Evolutionary conservation across 768 basidiomycete species (phyloP).

Genomic region (Scleroderma citrinum): DNA sequence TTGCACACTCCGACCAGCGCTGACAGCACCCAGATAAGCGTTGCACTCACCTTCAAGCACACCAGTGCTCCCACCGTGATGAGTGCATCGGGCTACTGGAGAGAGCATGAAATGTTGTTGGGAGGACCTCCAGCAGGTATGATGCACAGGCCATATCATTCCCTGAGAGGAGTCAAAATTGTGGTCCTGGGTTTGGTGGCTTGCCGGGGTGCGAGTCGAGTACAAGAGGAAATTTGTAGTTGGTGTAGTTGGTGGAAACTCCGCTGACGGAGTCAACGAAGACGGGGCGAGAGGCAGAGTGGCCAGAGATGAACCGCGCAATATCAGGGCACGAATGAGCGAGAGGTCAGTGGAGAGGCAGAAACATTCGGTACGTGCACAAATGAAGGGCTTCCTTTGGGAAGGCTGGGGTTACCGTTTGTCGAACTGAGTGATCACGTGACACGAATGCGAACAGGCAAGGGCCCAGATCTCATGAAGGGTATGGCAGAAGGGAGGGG

Average conservation of each 20-base stretch:
- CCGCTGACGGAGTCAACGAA: conserved; percentile 59
- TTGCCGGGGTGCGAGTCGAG: conserved; percentile 72
- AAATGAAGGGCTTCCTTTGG: conserved; percentile 72
- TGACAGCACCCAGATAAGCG: neutral
- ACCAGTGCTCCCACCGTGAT: conserved; percentile 13
- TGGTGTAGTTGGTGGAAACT: neutral
- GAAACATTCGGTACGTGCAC: conserved; percentile 65
- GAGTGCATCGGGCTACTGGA: conserved; percentile 47
- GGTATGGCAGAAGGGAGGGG: no score
- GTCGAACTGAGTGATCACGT: no score
- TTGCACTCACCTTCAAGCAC: neutral
- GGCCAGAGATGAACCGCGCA: conserved; percentile 50
- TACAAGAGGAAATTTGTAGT: conserved; percentile 6
- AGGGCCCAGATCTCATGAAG: no score
- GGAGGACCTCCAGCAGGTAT: conserved; percentile 76
- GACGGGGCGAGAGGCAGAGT: conserved; percentile 58
- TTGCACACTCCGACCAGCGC: conserved; percentile 18
- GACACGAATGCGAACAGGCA: no score
- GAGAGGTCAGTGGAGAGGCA: conserved; percentile 19
- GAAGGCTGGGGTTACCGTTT: conserved; percentile 80
- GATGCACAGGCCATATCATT: conserved; percentile 77
- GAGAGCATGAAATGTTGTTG: conserved; percentile 76
- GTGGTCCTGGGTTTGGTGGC: conserved; percentile 86
- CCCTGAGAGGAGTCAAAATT: conserved; percentile 84
- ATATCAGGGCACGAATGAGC: conserved; percentile 37